These are phyloP conservation scores for Nicotiana attenuata DNA, from an alignment of 257 asterid genomes.

Conservation along the genomic window DNA sequence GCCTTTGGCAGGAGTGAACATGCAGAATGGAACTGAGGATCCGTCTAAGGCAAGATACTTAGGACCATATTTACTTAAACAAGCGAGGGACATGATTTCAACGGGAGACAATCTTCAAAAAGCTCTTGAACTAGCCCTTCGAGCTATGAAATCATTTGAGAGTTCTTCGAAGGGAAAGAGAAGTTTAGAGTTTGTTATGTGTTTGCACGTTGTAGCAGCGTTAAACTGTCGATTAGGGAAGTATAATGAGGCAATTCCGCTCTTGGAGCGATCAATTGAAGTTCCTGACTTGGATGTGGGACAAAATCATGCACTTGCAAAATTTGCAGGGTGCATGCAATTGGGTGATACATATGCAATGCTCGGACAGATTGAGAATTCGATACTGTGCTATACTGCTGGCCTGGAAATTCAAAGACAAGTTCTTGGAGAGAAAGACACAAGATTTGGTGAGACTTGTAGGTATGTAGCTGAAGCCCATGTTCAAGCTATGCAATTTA, in stretches of 20 bases:
- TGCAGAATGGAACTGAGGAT: constrained; percentile 29
- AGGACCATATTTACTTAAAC: constrained; percentile 80
- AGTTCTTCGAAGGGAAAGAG: constrained; percentile 30
- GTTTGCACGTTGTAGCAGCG: constrained; percentile 75
- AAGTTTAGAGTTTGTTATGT: constrained; percentile 65
- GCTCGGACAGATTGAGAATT: constrained; percentile 77
- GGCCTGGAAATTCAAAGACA: constrained; percentile 86
- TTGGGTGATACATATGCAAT: constrained; percentile 87
- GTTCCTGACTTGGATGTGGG: constrained; percentile 71
- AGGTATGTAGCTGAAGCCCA: constrained; percentile 95
- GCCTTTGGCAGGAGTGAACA: too few relatives aligned
- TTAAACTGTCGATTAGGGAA: constrained; percentile 61
- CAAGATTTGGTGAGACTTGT: constrained; percentile 76
- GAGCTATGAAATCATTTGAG: constrained; percentile 71
- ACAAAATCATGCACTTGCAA: constrained; percentile 83
- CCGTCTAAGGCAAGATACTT: constrained; percentile 41
- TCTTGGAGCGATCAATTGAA: constrained; percentile 74
- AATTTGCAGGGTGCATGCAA: constrained; percentile 96
- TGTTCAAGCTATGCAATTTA: constrained; percentile 82
- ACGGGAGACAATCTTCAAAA: constrained; percentile 51
- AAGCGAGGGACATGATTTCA: constrained; percentile 58
- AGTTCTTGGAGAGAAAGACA: constrained; percentile 71
- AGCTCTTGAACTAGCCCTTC: constrained; percentile 67
- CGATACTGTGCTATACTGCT: constrained; percentile 60
- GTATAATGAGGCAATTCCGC: constrained; percentile 57